These are phyloP conservation scores for Botrytis sinoallii DNA, from an alignment of 2,329 filamentous ascomycete genomes.

Conservation along the genomic window DNA sequence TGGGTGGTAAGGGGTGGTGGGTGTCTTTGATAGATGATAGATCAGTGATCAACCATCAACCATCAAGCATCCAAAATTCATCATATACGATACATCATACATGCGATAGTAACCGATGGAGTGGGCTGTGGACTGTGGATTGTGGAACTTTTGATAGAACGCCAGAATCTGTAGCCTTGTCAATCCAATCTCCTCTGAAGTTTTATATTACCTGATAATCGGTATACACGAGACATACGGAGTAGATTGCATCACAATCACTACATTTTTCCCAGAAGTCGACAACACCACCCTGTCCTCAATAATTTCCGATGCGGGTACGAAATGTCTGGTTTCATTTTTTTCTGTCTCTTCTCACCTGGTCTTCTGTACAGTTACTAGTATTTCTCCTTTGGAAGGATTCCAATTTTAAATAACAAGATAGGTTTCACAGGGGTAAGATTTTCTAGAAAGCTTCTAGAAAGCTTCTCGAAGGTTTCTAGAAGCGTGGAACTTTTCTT, in stretches of 20 bases:
- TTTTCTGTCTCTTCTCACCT: background rate
- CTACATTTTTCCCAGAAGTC: background rate
- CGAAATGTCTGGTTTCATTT: background rate
- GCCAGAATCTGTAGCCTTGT: background rate
- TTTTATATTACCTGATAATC: background rate
- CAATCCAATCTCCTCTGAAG: constrained; percentile 6
- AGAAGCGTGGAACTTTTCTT: background rate
- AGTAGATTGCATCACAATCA: background rate
- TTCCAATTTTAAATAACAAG: background rate
- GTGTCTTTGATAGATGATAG: background rate
- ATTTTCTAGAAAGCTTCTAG: background rate
- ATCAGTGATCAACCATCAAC: background rate
- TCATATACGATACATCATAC: background rate
- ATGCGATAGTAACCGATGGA: background rate
- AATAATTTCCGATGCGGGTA: constrained; percentile 11
- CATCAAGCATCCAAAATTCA: background rate
- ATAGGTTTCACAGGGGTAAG: background rate
- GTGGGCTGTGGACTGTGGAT: background rate
- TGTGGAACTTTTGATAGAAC: background rate
- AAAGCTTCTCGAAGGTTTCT: background rate
- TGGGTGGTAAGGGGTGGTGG: background rate
- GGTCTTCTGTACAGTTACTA: background rate
- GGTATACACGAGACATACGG: constrained; percentile 7
- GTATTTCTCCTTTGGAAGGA: background rate
- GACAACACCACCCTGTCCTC: background rate